phyloP scores from a whole-genome alignment of 805 yeast species.

The Nakazawaea populi region DNA sequence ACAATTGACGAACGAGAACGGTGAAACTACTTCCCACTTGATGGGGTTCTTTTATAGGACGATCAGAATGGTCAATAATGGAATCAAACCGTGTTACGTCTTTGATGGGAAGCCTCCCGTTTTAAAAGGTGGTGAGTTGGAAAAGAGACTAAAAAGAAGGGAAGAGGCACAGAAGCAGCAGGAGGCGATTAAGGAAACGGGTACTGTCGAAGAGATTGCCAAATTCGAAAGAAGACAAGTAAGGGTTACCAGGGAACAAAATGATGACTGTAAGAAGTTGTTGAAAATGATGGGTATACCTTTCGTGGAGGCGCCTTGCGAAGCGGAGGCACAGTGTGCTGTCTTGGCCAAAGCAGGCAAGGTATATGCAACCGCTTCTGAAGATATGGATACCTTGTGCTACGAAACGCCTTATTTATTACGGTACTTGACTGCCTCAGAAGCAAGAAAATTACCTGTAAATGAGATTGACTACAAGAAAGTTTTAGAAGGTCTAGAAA shows the following conservation, averaged over 20 bases:
- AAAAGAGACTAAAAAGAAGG: slow-evolving; percentile 73
- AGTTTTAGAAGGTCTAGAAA: slow-evolving; percentile 72
- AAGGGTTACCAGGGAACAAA: slow-evolving; percentile 82
- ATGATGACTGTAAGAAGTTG: slow-evolving; percentile 85
- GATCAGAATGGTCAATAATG: slow-evolving; percentile 79
- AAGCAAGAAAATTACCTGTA: slow-evolving; percentile 87
- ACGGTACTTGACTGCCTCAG: slow-evolving; percentile 90
- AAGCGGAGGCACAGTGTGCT: slow-evolving; percentile 99
- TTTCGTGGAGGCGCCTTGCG: slow-evolving; percentile 89
- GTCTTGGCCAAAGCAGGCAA: slow-evolving; percentile 83
- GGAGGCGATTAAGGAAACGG: slow-evolving; percentile 71
- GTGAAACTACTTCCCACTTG: slow-evolving; percentile 89
- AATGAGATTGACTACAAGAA: slow-evolving; percentile 68
- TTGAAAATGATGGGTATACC: slow-evolving; percentile 93
- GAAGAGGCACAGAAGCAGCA: slow-evolving; percentile 78
- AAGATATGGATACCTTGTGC: slow-evolving; percentile 98
- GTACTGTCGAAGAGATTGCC: slow-evolving; percentile 70
- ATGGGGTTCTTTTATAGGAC: slow-evolving; percentile 98
- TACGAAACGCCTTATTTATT: slow-evolving; percentile 79
- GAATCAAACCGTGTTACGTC: slow-evolving; percentile 94
- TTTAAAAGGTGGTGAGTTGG: slow-evolving; percentile 87
- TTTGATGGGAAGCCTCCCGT: slow-evolving; percentile 98
- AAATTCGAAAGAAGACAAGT: slow-evolving; percentile 84
- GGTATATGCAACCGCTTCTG: slow-evolving; percentile 96
- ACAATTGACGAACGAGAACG: slow-evolving; percentile 79